Base-by-base conservation (phyloP, 2,329 filamentous ascomycete species). In the Aspergillus oerlinghausenensis region DNA sequence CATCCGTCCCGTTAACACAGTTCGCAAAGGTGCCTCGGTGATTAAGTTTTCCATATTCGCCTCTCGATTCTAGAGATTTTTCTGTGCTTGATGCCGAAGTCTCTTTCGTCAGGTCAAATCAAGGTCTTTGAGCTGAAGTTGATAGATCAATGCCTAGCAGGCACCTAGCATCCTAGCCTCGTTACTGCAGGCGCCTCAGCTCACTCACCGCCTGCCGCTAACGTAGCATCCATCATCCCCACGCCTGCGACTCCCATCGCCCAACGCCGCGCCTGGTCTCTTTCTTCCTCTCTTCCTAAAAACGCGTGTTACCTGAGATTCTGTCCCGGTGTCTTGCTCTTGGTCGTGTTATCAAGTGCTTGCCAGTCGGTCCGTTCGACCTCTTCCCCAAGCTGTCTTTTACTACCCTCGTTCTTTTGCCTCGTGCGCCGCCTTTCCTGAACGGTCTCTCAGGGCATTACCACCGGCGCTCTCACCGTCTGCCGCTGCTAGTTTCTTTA, bases 231-330 rank as follows among this genome's bases (percentile, higher is more conserved):
- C n/a, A 9, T 51, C 54, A 49, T 55, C 57, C 55, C 55, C 59
- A 58, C 61, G 55, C 48, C 40, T 51, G 51, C 19, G 49, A 51
- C 54, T 38, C 59, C 55, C 55, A 58, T 55, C 60, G 57, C 60
- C 58, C 60, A 60, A 62, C 60, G 60, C 63, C 59, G 59, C 63
- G 58, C 57, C 57, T 55, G 58, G 8, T 45, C 40, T 51, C 50
- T 11, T 49, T 21, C 52, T 23, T 53, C 60, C 38, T 23, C 25
- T 52, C 28, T 23, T 35, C 40, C 21, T 14, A 35, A 49, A 9
- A 9, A 21, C 43, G n/a, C 32, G 19, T 26, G 19, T 49, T 53
- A 51, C 32, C 25, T 43, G 28, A 21, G 50, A 38, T 42, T 49
- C 25, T 51, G 25, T 45, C 17, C 23, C 51, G 49, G 23, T 49